Evolutionary conservation across 768 basidiomycete genomes (phyloP), one percentile per base, ranked within the genome.

Genomic region (Macrolepiota fuliginosa): DNA sequence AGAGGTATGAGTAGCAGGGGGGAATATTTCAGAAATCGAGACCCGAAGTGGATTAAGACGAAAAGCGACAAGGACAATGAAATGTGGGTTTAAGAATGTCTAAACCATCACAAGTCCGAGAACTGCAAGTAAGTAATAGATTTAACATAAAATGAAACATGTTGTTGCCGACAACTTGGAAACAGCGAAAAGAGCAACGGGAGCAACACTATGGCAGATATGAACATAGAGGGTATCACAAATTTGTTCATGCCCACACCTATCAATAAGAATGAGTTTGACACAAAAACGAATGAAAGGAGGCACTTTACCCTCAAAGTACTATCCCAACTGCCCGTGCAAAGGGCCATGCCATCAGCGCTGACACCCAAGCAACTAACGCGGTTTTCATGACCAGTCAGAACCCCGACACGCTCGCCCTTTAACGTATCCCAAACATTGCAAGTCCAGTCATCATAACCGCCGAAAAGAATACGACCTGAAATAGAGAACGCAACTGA

Each of bases 361-460:
- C 90, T 93, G 66, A 98, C 97, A 58, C 96, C 96, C 67, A 99
- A 77, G 80, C 97, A 98, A 70, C 90, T 92, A 67, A 99, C 95
- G 65, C 96, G 82, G 81, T 99, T 99, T 82, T 99, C 96, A 70
- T 99, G 96, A 17, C 97, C 96, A 39, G 95, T 94, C 63, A 99
- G 77, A 56, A 99, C 97, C 61, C 96, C 96, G 42, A 99, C 95
- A 59, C 96, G 91, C 74, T 98, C 96, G 58, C 97, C 97, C 76
- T 96, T 97, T 70, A 99, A 82, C 29, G 96, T 98, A 73, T 99
- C 96, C 96, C 96, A 99, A 55, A 98, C 96, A 72, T 99, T 99
- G 81, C 94, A 96, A 67, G 97, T 98, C 92, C 97, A 98, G 72
- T 99, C 96, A 75, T 99, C 96, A 73, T 99, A 99, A 45, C 96